Evolutionary conservation across 805 yeast genomes (phyloP).

Genomic region (Lachancea thermotolerans): DNA sequence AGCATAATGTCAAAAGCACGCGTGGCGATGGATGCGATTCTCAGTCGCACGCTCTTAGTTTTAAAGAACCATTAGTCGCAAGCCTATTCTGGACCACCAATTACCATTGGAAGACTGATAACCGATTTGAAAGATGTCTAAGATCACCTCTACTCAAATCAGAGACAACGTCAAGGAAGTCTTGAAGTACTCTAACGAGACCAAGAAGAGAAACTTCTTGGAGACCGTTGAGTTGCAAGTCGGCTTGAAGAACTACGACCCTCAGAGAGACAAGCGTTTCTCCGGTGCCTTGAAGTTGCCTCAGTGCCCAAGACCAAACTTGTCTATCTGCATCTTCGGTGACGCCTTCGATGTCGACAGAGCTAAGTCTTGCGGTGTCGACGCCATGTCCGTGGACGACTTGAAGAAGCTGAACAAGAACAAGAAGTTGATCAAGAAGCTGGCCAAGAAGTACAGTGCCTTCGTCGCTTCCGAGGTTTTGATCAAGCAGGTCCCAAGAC

Average conservation of each 20-base stretch:
- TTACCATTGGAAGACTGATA: slow-evolving; percentile 67
- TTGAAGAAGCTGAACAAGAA: slow-evolving; percentile 99
- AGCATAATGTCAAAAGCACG: too few species aligned
- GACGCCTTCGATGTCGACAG: slow-evolving; percentile 99
- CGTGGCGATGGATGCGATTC: too few species aligned
- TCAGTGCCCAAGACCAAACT: slow-evolving; percentile 99
- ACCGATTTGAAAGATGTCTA: slow-evolving; percentile 53
- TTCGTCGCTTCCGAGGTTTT: slow-evolving; percentile 98
- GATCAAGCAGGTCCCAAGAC: slow-evolving; percentile 99
- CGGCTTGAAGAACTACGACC: slow-evolving; percentile 99
- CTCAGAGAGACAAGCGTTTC: slow-evolving; percentile 99
- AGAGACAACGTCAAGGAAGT: slow-evolving; percentile 95
- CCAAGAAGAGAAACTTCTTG: slow-evolving; percentile 99
- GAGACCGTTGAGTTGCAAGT: slow-evolving; percentile 99
- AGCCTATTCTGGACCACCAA: slow-evolving; percentile 47
- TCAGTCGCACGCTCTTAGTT: too few species aligned
- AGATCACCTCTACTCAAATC: slow-evolving; percentile 85
- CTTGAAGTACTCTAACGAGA: slow-evolving; percentile 81
- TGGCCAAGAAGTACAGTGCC: slow-evolving; percentile 99
- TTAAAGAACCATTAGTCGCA: slow-evolving; percentile 33
- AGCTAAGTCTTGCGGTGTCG: slow-evolving; percentile 98
- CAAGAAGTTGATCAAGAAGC: slow-evolving; percentile 99
- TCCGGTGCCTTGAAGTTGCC: slow-evolving; percentile 98
- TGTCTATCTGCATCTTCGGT: slow-evolving; percentile 99
- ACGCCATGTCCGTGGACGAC: slow-evolving; percentile 99